A percentile compares a stretch with the other conserved stretches of the same genome.
phyloP scores from a whole-genome alignment of 2,329 filamentous ascomycete species.

The Monascus ruber region DNA sequence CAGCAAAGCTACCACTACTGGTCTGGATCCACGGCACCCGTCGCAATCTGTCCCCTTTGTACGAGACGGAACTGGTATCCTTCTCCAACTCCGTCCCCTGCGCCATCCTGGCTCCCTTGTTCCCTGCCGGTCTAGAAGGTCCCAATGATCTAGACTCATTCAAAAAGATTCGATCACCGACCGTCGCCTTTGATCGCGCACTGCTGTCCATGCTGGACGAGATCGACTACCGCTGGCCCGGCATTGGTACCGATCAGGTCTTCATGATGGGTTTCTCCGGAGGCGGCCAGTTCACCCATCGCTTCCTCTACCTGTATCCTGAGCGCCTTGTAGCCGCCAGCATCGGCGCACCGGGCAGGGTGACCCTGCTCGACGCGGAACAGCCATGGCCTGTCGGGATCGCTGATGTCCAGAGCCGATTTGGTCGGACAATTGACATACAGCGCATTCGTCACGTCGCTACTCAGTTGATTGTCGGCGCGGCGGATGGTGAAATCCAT shows the following conservation, averaged over 20 bases:
- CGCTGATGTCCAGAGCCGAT: constrained; percentile 1
- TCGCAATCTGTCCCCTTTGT: constrained; percentile 8
- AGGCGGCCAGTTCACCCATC: constrained; percentile 21
- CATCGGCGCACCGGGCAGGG: constrained; percentile 20
- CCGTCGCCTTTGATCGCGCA: constrained; percentile 15
- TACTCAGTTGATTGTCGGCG: neutral
- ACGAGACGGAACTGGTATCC: constrained; percentile 2
- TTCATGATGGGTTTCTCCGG: constrained; percentile 21
- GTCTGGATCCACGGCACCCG: constrained; percentile 20
- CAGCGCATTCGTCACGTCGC: constrained; percentile 5
- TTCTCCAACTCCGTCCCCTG: constrained; percentile 16
- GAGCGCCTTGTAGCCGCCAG: constrained; percentile 16
- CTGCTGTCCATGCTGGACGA: constrained; percentile 21
- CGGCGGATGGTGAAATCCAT: neutral
- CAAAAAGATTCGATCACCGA: constrained; percentile 13
- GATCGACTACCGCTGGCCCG: constrained; percentile 15
- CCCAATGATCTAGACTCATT: constrained; percentile 19
- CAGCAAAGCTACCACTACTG: constrained; percentile 15
- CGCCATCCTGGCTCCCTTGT: constrained; percentile 19
- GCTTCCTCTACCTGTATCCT: constrained; percentile 22
- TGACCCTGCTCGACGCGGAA: constrained; percentile 12
- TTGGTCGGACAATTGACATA: constrained; percentile 5
- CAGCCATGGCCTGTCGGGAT: constrained; percentile 11
- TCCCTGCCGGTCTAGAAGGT: constrained; percentile 18
- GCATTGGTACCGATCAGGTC: constrained; percentile 14